Base-by-base conservation (phyloP, 805 yeast species). In the Metschnikowia cerradonensis region DNA sequence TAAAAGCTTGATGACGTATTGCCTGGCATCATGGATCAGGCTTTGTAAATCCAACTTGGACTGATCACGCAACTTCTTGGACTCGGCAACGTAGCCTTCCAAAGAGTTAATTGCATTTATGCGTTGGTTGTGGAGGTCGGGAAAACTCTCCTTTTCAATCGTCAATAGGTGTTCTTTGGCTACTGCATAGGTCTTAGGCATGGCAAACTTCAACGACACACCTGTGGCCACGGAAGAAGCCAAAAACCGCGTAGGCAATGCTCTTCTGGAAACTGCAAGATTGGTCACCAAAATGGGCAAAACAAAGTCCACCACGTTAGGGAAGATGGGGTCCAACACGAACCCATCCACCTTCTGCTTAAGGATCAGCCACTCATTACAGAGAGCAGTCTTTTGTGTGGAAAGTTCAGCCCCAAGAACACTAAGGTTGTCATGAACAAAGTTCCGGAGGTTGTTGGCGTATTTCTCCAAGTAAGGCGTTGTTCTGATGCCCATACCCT, bases 231-330 rank as follows among this genome's bases (percentile, higher is more conserved):
- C 45, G 14, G 78, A 46, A 1, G 88, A 88, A 3, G 80, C 66
- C 3, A 76, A 33, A 53, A 81, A 78, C 55, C 88, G 72, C 5
- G 76, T 35, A 1, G 81, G 80, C 8, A 81, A 62, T 1, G 76
- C 59, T 56, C 79, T 72, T 54, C 71, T 76, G 51, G 74, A 72
- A 14, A 73, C 79, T 33, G 80, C 53, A 50, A 84, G 78, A 2
- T 86, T 80, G 11, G 86, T 86, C 1, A 81, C 60, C 53, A 84
- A 75, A 3, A 83, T 66, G 5, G 77, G 71, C 0, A 87, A 81
- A 37, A 83, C 65, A 5, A 82, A 78, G 58, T 79, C 78, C 45
- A 82, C 74, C 38, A 77, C 62, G 40, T 72, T 71, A 17, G 88
- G 88, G 50, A 84, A 71, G 3, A 81, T 67, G 6, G 83, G 82